Conservation (phyloP, 140 eudicot genomes). For the Erigeron philadelphicus region DNA sequence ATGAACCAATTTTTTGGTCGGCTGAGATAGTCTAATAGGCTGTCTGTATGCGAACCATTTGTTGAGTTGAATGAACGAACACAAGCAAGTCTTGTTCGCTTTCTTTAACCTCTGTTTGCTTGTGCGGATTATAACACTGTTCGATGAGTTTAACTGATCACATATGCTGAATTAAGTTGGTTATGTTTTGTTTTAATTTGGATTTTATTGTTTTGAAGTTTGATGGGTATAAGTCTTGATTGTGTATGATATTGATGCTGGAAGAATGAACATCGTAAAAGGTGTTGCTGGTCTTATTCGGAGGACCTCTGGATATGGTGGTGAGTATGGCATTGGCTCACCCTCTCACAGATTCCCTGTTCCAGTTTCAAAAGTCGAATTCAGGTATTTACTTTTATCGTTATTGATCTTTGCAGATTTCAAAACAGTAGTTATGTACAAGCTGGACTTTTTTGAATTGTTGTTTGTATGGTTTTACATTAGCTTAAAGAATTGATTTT, state of each 20-base stretch:
- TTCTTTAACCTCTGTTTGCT: background rate
- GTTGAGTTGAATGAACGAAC: too few relatives aligned
- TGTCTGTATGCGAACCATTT: too few relatives aligned
- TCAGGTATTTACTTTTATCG: conserved; percentile 50
- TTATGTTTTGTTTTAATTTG: conserved; percentile 22
- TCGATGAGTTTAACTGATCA: conserved; percentile 13
- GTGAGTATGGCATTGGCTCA: conserved; percentile 48
- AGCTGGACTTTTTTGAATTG: too few relatives aligned
- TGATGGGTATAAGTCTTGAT: conserved; percentile 44
- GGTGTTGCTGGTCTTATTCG: conserved; percentile 93
- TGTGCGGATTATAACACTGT: conserved; percentile 1
- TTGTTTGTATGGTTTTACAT: background rate
- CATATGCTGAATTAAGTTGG: conserved; percentile 10
- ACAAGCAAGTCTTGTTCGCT: too few relatives aligned
- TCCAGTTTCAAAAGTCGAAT: conserved; percentile 50
- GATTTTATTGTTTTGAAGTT: conserved; percentile 39
- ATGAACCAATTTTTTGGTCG: too few relatives aligned
- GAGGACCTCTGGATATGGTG: conserved; percentile 64
- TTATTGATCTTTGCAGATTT: conserved; percentile 1
- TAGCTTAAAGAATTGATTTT: conserved; percentile 17
- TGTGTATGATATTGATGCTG: conserved; percentile 37
- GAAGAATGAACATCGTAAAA: conserved; percentile 90
- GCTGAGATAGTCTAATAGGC: too few relatives aligned
- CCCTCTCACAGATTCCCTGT: conserved; percentile 54
- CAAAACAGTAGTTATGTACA: background rate